Conservation (phyloP, 1,284 basidiomycete species). For the Phlebopus sp. region DNA sequence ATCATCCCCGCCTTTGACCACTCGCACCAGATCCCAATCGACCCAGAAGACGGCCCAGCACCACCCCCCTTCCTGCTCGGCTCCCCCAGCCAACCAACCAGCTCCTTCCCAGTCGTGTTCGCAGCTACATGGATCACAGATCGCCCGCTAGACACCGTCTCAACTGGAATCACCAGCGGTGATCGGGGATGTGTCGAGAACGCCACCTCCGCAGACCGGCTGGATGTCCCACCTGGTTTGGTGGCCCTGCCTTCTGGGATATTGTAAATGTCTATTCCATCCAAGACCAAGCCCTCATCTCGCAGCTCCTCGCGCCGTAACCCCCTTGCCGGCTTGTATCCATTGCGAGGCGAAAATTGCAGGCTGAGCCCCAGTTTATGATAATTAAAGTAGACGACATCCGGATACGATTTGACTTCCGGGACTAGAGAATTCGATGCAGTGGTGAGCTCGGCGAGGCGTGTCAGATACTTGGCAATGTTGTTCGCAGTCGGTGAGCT, state of each 20-base stretch:
- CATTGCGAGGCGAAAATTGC: conserved; percentile 58
- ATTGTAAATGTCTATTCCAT: conserved; percentile 83
- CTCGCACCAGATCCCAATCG: conserved; percentile 88
- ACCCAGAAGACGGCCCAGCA: conserved; percentile 74
- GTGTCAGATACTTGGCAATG: conserved; percentile 44
- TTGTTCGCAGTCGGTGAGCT: conserved; percentile 42
- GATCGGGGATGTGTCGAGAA: conserved; percentile 56
- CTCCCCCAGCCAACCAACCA: conserved; percentile 75
- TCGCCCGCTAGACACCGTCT: conserved; percentile 39
- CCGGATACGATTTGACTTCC: conserved; percentile 74
- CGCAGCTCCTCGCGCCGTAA: conserved; percentile 46
- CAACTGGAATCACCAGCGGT: conserved; percentile 45
- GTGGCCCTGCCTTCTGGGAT: conserved; percentile 31
- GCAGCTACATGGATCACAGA: conserved; percentile 43
- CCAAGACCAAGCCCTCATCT: conserved; percentile 51
- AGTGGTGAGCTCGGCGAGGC: conserved; percentile 32
- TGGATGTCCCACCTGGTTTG: conserved; percentile 30
- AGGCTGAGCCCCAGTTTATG: conserved; percentile 75
- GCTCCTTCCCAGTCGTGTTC: conserved; percentile 68
- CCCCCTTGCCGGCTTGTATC: conserved; percentile 56
- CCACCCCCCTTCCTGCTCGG: conserved; percentile 86
- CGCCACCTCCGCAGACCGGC: conserved; percentile 39
- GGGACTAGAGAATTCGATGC: conserved; percentile 35
- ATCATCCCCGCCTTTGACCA: conserved; percentile 80
- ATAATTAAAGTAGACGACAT: conserved; percentile 85